phyloP scores from a whole-genome alignment of 2,329 filamentous ascomycete genomes.

The Sclerotinia minor region DNA sequence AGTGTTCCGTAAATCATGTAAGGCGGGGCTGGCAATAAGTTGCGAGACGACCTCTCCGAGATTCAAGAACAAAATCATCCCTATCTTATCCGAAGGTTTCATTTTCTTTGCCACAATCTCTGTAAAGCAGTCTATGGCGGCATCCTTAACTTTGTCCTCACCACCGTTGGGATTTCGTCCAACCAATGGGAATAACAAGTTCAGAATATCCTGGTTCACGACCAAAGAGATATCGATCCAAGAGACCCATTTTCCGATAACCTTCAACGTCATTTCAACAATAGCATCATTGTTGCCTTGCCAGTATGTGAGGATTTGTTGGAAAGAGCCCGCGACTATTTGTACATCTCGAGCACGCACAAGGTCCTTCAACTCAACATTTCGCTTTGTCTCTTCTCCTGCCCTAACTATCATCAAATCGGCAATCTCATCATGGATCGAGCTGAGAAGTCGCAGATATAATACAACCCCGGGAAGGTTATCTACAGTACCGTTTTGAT shows the following conservation, averaged over 20 bases:
- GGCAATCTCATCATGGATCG: constrained; percentile 95
- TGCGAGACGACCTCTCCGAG: constrained; percentile 81
- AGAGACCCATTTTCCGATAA: constrained; percentile 96
- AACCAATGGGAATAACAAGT: constrained; percentile 80
- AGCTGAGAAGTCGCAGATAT: constrained; percentile 84
- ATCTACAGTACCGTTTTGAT: constrained; percentile 59
- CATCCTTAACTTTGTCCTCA: constrained; percentile 81
- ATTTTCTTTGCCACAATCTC: constrained; percentile 99
- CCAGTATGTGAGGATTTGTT: constrained; percentile 79
- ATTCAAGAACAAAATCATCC: constrained; percentile 89
- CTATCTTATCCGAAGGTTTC: constrained; percentile 88
- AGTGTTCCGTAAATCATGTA: constrained; percentile 76
- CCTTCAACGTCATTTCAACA: constrained; percentile 83
- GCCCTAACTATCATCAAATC: constrained; percentile 83
- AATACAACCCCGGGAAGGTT: constrained; percentile 77
- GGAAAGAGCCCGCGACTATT: constrained; percentile 88
- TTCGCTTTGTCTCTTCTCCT: constrained; percentile 76
- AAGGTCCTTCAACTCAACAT: constrained; percentile 87
- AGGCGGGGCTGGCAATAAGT: constrained; percentile 77
- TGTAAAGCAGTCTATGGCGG: constrained; percentile 90
- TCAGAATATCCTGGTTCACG: constrained; percentile 85
- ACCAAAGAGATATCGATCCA: constrained; percentile 97
- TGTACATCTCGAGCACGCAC: constrained; percentile 83
- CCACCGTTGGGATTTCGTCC: constrained; percentile 64
- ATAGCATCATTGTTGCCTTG: constrained; percentile 66